phyloP scores from a whole-genome alignment of 2,329 filamentous ascomycete species.

The Trichoderma sp. region DNA sequence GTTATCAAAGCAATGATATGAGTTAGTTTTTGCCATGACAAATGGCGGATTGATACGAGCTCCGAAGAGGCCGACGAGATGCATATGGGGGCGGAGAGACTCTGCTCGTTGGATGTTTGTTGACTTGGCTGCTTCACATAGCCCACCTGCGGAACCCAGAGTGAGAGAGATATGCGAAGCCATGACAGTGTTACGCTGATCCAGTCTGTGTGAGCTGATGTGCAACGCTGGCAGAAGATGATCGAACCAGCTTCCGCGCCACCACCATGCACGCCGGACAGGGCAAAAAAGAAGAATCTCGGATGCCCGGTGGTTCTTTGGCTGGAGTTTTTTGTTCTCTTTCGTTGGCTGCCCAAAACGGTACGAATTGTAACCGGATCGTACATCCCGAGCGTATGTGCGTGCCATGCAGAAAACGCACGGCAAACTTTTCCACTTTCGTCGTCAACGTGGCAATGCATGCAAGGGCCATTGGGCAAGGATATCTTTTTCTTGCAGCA shows the following conservation, averaged over 20 bases:
- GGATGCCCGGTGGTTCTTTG: not conserved
- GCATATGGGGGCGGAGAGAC: not conserved
- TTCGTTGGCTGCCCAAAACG: not conserved
- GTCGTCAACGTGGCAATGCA: conserved; percentile 18
- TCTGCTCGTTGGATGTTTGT: not conserved
- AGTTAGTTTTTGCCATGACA: not conserved
- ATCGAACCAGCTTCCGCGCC: conserved; percentile 23
- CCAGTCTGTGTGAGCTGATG: conserved; percentile 25
- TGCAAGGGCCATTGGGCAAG: conserved; percentile 7
- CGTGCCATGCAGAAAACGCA: not conserved
- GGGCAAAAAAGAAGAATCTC: not conserved
- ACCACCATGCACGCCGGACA: not conserved
- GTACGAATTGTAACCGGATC: not conserved
- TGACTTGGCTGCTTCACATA: not conserved
- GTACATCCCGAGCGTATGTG: not conserved
- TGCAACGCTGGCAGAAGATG: conserved; percentile 1
- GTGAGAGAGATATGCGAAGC: not conserved
- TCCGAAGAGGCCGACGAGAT: conserved; percentile 1
- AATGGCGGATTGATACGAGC: not conserved
- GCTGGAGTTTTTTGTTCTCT: not conserved
- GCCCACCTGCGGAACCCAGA: not conserved
- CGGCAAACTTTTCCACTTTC: not conserved
- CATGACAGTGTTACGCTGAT: conserved; percentile 9
- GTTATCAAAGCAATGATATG: not conserved
- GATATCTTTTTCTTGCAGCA: not conserved